These are phyloP conservation scores for Camellia japonica DNA, from an alignment of 148 eudicot species.

Conservation along the genomic window DNA sequence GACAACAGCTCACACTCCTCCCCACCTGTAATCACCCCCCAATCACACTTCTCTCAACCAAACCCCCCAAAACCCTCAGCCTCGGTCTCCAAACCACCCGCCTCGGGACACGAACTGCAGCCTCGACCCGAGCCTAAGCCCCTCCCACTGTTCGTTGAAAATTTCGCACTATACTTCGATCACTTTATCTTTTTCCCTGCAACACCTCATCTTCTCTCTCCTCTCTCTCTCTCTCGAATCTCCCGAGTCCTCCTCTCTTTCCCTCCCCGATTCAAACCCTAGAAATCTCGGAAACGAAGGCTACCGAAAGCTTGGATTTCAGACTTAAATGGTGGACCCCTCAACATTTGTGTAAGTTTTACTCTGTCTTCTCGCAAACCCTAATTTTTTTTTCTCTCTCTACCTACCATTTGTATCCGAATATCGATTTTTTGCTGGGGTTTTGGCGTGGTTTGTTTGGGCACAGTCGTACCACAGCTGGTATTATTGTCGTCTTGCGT, in stretches of 20 bases:
- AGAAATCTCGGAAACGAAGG: background rate
- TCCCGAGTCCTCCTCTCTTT: background rate
- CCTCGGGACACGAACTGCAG: background rate
- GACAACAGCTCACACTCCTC: background rate
- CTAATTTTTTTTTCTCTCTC: constrained; percentile 15
- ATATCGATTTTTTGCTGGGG: background rate
- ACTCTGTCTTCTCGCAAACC: constrained; percentile 19
- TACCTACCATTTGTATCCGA: constrained; percentile 11
- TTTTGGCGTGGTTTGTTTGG: background rate
- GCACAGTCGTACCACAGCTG: background rate
- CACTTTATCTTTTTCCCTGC: constrained; percentile 26
- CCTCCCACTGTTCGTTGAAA: constrained; percentile 29
- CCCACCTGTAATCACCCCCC: background rate
- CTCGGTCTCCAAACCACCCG: background rate
- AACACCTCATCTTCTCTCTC: background rate
- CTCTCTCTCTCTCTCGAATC: constrained; percentile 17
- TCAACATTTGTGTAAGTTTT: constrained; percentile 23
- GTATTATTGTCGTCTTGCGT: background rate
- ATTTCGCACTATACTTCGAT: constrained; percentile 26
- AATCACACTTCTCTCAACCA: background rate
- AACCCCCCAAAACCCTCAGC: background rate
- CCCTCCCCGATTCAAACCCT: constrained; percentile 31
- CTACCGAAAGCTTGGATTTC: constrained; percentile 17
- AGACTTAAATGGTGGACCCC: constrained; percentile 10
- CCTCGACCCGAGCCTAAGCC: background rate